Percentiles rank a stretch among this genome's conserved stretches.
Evolutionary conservation across 305 asterid species (phyloP).

Genomic region (Ilex paraguariensis): DNA sequence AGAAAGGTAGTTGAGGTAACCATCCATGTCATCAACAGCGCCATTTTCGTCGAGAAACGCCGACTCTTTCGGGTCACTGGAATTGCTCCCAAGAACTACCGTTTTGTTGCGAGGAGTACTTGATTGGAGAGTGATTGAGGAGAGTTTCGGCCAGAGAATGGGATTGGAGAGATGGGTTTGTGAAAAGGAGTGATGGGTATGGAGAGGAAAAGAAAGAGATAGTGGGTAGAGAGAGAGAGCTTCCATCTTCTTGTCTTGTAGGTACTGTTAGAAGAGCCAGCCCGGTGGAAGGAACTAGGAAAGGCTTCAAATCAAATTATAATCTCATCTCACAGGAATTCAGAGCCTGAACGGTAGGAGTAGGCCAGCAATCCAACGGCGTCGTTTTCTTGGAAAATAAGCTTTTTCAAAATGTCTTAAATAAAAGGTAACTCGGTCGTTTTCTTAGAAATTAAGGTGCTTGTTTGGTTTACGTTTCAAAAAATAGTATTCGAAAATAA

Average conservation of each 20-base stretch:
- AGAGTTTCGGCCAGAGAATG: not conserved
- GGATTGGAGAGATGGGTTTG: not conserved
- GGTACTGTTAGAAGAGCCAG: too few relatives aligned
- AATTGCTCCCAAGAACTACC: conserved; percentile 21
- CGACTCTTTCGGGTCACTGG: conserved; percentile 34
- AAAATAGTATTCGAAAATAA: too few relatives aligned
- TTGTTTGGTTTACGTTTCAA: too few relatives aligned
- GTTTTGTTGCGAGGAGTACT: not conserved
- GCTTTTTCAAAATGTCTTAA: too few relatives aligned
- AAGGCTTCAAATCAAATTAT: too few relatives aligned
- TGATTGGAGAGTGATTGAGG: not conserved
- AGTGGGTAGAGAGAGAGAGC: not conserved
- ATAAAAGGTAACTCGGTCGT: too few relatives aligned
- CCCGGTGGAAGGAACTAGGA: too few relatives aligned
- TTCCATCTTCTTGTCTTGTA: not conserved
- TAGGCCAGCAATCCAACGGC: too few relatives aligned
- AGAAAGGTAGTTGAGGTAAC: conserved; percentile 71
- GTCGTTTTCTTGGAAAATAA: too few relatives aligned
- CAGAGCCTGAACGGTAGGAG: too few relatives aligned
- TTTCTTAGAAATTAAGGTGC: too few relatives aligned
- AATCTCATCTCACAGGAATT: too few relatives aligned
- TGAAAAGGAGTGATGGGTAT: not conserved
- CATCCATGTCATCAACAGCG: conserved; percentile 83
- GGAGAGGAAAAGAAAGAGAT: not conserved
- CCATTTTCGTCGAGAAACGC: conserved; percentile 69